phyloP scores from a whole-genome alignment of 2,329 filamentous ascomycete species.

The Cadophora sp. region DNA sequence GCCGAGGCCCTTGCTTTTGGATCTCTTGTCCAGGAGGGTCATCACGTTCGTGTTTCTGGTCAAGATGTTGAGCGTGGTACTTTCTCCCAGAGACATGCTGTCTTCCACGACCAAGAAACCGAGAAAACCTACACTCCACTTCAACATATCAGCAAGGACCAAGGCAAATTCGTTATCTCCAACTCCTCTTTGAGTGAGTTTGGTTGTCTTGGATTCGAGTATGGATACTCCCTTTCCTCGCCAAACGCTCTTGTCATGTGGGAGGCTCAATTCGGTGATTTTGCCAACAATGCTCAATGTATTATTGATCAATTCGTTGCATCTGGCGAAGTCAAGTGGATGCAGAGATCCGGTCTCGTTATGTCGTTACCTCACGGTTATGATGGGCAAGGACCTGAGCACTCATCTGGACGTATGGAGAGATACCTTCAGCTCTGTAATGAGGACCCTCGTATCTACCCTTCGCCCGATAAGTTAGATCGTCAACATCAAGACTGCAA shows the following conservation, averaged over 20 bases:
- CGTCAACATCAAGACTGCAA: constrained; percentile 99
- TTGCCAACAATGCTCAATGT: constrained; percentile 98
- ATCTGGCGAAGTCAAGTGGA: constrained; percentile 97
- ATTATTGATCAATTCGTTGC: constrained; percentile 99
- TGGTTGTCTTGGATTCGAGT: constrained; percentile 90
- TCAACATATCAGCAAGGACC: constrained; percentile 86
- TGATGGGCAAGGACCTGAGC: constrained; percentile 96
- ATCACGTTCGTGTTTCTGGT: constrained; percentile 96
- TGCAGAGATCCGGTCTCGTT: constrained; percentile 95
- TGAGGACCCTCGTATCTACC: constrained; percentile 95
- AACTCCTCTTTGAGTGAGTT: constrained; percentile 86
- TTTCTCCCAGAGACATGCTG: constrained; percentile 96
- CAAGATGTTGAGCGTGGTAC: constrained; percentile 99
- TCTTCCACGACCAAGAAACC: constrained; percentile 96
- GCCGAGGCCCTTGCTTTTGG: constrained; percentile 96
- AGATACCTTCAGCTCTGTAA: constrained; percentile 97
- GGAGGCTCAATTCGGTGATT: constrained; percentile 99
- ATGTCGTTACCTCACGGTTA: constrained; percentile 98
- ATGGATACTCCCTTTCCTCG: constrained; percentile 96
- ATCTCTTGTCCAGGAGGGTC: constrained; percentile 86
- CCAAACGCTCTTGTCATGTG: constrained; percentile 98
- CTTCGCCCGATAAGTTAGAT: constrained; percentile 84
- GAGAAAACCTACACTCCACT: constrained; percentile 93
- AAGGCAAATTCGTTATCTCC: constrained; percentile 94
- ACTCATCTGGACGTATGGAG: constrained; percentile 97